Conservation (phyloP, 2,329 filamentous ascomycete species). For the Apiospora arundinis region DNA sequence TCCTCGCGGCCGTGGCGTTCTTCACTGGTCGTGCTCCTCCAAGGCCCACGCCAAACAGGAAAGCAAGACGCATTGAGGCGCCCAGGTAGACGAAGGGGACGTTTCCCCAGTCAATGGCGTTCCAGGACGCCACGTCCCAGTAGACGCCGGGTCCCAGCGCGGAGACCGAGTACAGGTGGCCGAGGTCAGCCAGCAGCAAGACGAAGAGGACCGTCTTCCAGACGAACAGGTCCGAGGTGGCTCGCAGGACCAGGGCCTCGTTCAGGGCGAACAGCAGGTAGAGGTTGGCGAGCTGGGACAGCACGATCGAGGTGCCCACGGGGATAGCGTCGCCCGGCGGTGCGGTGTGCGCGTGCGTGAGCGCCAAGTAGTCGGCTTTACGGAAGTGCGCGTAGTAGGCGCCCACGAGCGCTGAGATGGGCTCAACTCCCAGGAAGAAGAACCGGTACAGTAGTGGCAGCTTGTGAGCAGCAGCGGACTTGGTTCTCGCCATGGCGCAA, state of each 20-base stretch:
- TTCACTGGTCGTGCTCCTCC: constrained; percentile 31
- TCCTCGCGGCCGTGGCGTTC: constrained; percentile 28
- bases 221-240: constrained; percentile 70
- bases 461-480: constrained; percentile 37
- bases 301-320: constrained; percentile 66
- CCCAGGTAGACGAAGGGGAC: constrained; percentile 74
- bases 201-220: constrained; percentile 73
- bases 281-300: constrained; percentile 79
- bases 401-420: constrained; percentile 58
- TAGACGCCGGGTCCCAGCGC: constrained; percentile 67
- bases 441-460: constrained; percentile 69
- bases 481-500: constrained; percentile 22
- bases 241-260: constrained; percentile 76
- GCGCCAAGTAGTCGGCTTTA: constrained; percentile 63
- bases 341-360: constrained; percentile 65
- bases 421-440: constrained; percentile 80
- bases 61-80: constrained; percentile 63
- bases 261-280: constrained; percentile 80
- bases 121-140: constrained; percentile 68
- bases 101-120: constrained; percentile 72
- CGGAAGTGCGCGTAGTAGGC: constrained; percentile 59
- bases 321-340: constrained; percentile 53
- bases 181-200: constrained; percentile 76
- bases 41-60: constrained; percentile 63
- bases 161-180: constrained; percentile 73